Conservation (phyloP, 306 rosid species). For the Quercus variabilis region DNA sequence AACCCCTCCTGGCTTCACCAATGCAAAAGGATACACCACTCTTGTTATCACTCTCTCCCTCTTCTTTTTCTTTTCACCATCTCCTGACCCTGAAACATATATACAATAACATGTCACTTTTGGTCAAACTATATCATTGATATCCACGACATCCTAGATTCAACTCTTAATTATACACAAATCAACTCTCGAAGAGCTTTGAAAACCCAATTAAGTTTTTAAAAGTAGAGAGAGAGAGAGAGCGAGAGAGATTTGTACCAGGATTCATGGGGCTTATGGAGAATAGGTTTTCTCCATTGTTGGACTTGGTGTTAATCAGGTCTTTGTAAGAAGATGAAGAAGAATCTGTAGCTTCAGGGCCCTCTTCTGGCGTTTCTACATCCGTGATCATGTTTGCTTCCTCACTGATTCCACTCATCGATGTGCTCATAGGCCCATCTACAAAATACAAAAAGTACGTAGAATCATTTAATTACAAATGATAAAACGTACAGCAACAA, state of each 20-base stretch:
- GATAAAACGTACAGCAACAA: too few species aligned
- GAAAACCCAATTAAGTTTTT: too few species aligned
- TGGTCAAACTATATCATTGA: neutral
- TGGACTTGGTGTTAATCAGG: slow-evolving; percentile 26
- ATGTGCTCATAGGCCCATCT: slow-evolving; percentile 47
- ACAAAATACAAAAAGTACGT: neutral
- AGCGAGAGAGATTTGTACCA: slow-evolving; percentile 22
- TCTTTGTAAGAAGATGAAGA: slow-evolving; percentile 66
- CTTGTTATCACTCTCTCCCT: slow-evolving; percentile 27
- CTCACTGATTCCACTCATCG: slow-evolving; percentile 36
- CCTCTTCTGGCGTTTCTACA: slow-evolving; percentile 42
- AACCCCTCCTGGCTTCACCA: slow-evolving; percentile 90
- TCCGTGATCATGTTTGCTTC: slow-evolving; percentile 36
- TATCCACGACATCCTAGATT: too few species aligned
- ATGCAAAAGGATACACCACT: slow-evolving; percentile 83
- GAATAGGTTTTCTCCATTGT: slow-evolving; percentile 8
- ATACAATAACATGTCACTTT: neutral
- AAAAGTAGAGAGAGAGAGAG: neutral
- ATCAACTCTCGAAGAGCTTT: too few species aligned
- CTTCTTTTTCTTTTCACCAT: slow-evolving; percentile 22
- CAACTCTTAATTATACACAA: too few species aligned
- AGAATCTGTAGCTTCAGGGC: slow-evolving; percentile 59
- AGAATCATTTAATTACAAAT: too few species aligned
- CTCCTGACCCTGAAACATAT: slow-evolving; percentile 11
- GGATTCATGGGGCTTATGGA: slow-evolving; percentile 17